Conservation (phyloP, 805 yeast genomes). For the Soucietia sequanensis region DNA sequence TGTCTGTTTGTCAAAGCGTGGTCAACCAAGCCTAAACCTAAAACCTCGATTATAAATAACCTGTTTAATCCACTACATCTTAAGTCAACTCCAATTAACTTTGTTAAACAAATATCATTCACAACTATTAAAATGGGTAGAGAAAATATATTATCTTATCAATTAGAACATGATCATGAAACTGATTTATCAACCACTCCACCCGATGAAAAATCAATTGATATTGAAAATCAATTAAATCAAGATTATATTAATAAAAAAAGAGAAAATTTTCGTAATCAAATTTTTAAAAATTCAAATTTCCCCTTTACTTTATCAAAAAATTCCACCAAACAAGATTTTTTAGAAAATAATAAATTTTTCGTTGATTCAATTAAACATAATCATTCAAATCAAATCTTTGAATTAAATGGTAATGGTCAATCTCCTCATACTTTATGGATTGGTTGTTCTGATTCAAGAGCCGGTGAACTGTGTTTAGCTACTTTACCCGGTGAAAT, state of each 20-base stretch:
- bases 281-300: conserved; percentile 14
- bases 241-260: too few species aligned
- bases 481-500: conserved; percentile 87
- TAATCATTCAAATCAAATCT: conserved; percentile 51
- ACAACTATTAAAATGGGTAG: conserved; percentile 32
- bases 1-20: too few species aligned
- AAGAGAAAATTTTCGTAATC: neutral
- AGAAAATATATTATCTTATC: conserved; percentile 40
- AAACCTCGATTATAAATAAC: too few species aligned
- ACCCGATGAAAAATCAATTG: conserved; percentile 1
- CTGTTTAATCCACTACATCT: too few species aligned
- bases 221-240: neutral
- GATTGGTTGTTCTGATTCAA: conserved; percentile 93
- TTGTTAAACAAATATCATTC: too few species aligned
- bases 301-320: conserved; percentile 48
- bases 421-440: conserved; percentile 92
- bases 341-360: conserved; percentile 44
- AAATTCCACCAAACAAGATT: conserved; percentile 49
- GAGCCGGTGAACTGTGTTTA: conserved; percentile 78
- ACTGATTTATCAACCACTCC: conserved; percentile 22
- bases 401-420: conserved; percentile 70
- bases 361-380: conserved; percentile 47
- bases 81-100: too few species aligned
- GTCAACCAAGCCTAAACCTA: too few species aligned
- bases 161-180: conserved; percentile 38